Evolutionary conservation across 129 eudicot species (phyloP), one percentile per base, ranked within the genome.

Genomic region (Gnaphalium uliginosum): DNA sequence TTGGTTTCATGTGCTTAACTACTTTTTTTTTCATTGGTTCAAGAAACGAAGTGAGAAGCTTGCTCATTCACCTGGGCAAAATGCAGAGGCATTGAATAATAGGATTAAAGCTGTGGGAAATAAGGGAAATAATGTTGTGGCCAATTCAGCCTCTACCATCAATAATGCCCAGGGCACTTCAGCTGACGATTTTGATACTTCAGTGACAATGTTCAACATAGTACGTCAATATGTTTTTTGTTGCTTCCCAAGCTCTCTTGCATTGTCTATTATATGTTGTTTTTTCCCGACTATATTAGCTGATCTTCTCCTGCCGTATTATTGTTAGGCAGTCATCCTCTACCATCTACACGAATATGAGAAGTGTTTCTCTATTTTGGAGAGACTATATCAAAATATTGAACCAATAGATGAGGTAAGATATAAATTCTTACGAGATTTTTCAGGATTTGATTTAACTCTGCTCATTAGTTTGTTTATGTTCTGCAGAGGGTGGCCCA

Each of bases 401-500:
- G 92, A 84, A 82, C 98, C 98, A 18, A 80, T 93, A 81, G 90
- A 87, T 30, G 98, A 93, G 96, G 98, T 93, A 76, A 72, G 18
- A 14, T 21, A 23, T 19, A 11, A 71, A 24, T 41, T 62, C 24
- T 0, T 62, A 53, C n/a, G 22, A 14, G 29, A 4, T 74, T 41
- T 35, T 63, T 0, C 37, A 3, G 17, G 53, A 50, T 57, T 29
- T 76, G 25, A 54, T 30, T 37, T 14, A 57, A 18, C 22, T 66
- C 27, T 69, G 22, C 35, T 53, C 41, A 63, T 74, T 27, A 62
- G 15, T 56, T 25, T 22, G 25, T 9, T 24, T 19, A 19, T 53
- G 29, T 67, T 62, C 61, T 79, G 76, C 91, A 93, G 98, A 91
- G 84, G 62, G 86, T 83, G 22, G 96, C 98, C 66, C 86, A 77